A percentile compares a stretch with the other conserved stretches of the same genome.
Conservation (phyloP, 345 rosid genomes). For the Lepidium aucheri region DNA sequence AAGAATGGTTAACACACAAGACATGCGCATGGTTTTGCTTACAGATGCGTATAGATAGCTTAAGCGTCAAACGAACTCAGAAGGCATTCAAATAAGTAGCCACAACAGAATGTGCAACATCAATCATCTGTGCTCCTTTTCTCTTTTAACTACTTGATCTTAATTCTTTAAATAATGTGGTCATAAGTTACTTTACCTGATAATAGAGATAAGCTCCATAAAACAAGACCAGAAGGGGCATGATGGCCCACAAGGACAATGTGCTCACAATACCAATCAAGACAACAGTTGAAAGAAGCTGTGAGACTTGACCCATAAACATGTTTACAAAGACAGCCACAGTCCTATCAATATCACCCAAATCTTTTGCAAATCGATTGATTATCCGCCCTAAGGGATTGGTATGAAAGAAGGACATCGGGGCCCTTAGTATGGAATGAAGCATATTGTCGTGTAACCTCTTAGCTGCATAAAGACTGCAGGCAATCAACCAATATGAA, state of each 20-base stretch:
- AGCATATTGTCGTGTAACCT: slow-evolving; percentile 93
- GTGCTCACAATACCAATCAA: slow-evolving; percentile 97
- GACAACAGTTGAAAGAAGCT: slow-evolving; percentile 91
- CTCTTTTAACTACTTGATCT: neutral
- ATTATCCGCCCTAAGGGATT: slow-evolving; percentile 93
- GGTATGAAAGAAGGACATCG: slow-evolving; percentile 95
- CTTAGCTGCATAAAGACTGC: slow-evolving; percentile 88
- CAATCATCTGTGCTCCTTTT: neutral
- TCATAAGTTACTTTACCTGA: slow-evolving; percentile 33
- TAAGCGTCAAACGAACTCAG: neutral
- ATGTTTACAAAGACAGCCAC: slow-evolving; percentile 71
- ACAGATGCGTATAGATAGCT: neutral
- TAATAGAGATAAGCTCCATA: slow-evolving; percentile 88
- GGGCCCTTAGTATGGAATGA: slow-evolving; percentile 82
- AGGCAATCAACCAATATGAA: slow-evolving; percentile 87
- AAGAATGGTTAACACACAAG: neutral
- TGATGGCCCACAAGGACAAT: slow-evolving; percentile 93
- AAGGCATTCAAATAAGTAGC: neutral
- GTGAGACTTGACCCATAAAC: slow-evolving; percentile 79
- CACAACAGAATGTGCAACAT: neutral
- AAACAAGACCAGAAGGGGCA: slow-evolving; percentile 93
- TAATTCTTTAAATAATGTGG: neutral
- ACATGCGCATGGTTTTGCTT: neutral
- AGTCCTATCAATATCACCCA: slow-evolving; percentile 89
- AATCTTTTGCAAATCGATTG: slow-evolving; percentile 96